phyloP scores from a whole-genome alignment of 257 asterid genomes.

The Solanum stenotomum region DNA sequence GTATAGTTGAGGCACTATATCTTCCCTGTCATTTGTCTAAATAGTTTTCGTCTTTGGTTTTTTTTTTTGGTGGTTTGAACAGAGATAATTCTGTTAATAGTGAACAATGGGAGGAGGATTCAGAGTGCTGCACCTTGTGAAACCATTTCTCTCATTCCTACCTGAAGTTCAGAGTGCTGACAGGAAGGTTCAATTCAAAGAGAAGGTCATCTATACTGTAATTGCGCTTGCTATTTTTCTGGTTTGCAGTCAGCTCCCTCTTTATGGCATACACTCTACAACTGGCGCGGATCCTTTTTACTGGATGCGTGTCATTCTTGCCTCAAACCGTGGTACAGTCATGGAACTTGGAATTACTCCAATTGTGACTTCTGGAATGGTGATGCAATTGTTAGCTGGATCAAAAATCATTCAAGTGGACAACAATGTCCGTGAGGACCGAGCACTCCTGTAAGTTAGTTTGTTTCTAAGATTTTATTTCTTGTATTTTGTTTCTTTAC shows the following conservation, averaged over 20 bases:
- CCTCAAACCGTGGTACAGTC: slow-evolving; percentile 64
- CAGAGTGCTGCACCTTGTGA: slow-evolving; percentile 64
- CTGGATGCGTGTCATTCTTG: slow-evolving; percentile 74
- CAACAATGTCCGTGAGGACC: slow-evolving; percentile 67
- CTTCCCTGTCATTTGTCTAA: not conserved
- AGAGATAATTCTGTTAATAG: not conserved
- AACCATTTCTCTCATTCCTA: slow-evolving; percentile 53
- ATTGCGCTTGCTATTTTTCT: slow-evolving; percentile 50
- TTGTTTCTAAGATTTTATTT: not conserved
- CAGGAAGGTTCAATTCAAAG: slow-evolving; percentile 56
- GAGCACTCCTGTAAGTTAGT: slow-evolving; percentile 54
- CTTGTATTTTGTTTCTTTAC: not conserved
- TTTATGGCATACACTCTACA: slow-evolving; percentile 63
- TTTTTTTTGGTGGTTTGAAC: not conserved
- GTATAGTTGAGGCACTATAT: not conserved
- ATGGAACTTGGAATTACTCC: slow-evolving; percentile 79
- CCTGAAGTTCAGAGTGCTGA: slow-evolving; percentile 72
- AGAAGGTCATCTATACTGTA: slow-evolving; percentile 55
- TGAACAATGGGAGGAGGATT: slow-evolving; percentile 66
- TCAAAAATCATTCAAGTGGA: slow-evolving; percentile 64
- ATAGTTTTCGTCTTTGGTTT: not conserved
- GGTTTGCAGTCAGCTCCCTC: slow-evolving; percentile 70
- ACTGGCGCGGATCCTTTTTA: slow-evolving; percentile 72
- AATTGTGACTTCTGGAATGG: slow-evolving; percentile 60
- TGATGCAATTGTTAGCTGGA: slow-evolving; percentile 65